Conservation (phyloP, 2,329 filamentous ascomycete genomes). For the Mariannaea elegans region DNA sequence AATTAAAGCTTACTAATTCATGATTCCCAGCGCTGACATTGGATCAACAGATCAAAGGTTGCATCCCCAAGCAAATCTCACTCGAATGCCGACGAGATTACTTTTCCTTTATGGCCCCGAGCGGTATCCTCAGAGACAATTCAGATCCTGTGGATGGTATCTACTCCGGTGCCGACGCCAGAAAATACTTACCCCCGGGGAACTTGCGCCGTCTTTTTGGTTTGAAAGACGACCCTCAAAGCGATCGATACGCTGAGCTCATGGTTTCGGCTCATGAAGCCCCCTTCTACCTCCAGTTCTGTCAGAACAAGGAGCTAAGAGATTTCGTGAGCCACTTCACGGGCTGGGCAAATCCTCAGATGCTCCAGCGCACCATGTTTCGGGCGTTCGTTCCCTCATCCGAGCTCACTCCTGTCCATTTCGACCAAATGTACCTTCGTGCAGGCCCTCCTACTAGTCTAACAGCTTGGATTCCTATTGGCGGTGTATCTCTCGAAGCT, state of each 20-base stretch:
- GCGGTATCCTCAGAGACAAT: conserved; percentile 16
- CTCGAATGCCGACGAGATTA: conserved; percentile 17
- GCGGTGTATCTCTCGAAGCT: conserved; percentile 8
- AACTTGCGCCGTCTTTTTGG: conserved; percentile 15
- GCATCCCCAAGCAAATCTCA: conserved; percentile 15
- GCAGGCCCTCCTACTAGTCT: conserved; percentile 13
- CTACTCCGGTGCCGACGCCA: conserved; percentile 2
- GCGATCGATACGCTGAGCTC: conserved; percentile 9
- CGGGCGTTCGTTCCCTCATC: conserved; percentile 8
- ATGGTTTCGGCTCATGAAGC: conserved; percentile 12
- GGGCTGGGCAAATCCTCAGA: conserved; percentile 23
- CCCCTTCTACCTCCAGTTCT: conserved; percentile 16
- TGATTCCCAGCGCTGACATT: too few species aligned
- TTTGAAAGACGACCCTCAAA: conserved; percentile 9
- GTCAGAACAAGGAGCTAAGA: conserved; percentile 7
- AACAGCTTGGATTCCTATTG: conserved; percentile 14
- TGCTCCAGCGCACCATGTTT: conserved; percentile 22
- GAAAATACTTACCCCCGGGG: conserved; percentile 6
- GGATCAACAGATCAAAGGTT: conserved; percentile 16
- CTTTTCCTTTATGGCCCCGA: conserved; percentile 21
- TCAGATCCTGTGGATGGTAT: conserved; percentile 8
- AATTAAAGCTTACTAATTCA: neutral
- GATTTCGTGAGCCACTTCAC: conserved; percentile 20
- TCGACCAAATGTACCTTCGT: conserved; percentile 20
- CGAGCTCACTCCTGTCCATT: conserved; percentile 16